phyloP scores from a whole-genome alignment of 805 yeast genomes.

The Scheffersomyces amazonensis region DNA sequence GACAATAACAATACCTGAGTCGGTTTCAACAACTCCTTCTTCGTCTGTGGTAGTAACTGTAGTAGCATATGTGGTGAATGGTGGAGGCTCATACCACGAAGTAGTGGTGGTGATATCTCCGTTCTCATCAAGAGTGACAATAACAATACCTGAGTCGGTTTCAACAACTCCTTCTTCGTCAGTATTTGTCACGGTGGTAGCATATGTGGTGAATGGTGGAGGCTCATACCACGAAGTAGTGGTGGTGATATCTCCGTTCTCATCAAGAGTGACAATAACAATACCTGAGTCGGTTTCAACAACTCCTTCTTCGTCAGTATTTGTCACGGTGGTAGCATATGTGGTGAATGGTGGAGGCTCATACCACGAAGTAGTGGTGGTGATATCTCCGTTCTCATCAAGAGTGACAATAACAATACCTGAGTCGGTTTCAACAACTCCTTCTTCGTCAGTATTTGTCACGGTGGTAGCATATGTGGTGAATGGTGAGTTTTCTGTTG shows the following conservation, averaged over 20 bases:
- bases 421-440: background rate
- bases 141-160: slow-evolving; percentile 12
- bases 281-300: slow-evolving; percentile 12
- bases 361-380: background rate
- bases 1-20: slow-evolving; percentile 11
- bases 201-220: slow-evolving; percentile 4
- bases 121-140: slow-evolving; percentile 10
- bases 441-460: background rate
- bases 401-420: background rate
- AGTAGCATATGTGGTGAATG: slow-evolving; percentile 1
- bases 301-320: slow-evolving; percentile 10
- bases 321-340: slow-evolving; percentile 8
- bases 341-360: background rate
- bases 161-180: slow-evolving; percentile 7
- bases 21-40: slow-evolving; percentile 11
- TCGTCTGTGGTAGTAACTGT: slow-evolving; percentile 6
- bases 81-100: background rate
- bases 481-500: background rate
- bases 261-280: slow-evolving; percentile 12
- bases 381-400: background rate
- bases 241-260: slow-evolving; percentile 12
- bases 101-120: slow-evolving; percentile 6
- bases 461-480: background rate
- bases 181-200: slow-evolving; percentile 8
- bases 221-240: slow-evolving; percentile 9